Evolutionary conservation across 2,329 filamentous ascomycete species (phyloP), one percentile per base, ranked within the genome.

Genomic region (Alternaria conjuncta): DNA sequence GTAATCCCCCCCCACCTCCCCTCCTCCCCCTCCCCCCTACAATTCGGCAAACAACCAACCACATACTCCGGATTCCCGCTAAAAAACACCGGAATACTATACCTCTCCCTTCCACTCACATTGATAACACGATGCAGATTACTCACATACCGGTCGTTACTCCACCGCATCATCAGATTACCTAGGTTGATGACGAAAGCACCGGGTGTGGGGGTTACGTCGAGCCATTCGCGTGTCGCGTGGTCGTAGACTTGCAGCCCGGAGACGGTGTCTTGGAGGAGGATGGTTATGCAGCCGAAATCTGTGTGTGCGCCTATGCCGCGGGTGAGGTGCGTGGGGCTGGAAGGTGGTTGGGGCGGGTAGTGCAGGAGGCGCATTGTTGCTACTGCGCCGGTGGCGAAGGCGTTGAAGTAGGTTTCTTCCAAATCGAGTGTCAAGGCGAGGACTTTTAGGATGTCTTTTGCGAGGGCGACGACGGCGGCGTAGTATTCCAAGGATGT

Each of bases 141-240:
- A 0, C 77, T 80, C n/a, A 79, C 80, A 62, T 82, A 83, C 51
- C 70, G 74, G 60, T 82, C 80, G 58, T 82, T 82, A 3, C 76
- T 73, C 81, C 80, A 82, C 21, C 78, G 74, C 79, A 80, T 80
- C 71, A 83, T 81, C 21, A 82, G 66, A 53, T 83, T 78, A 0
- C 93, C 93, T 67, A 96, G 92, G n/a, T 92, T 92, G 1, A 96
- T 92, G 4, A 96, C 93, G 11, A 96, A 86, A 46, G 93, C 95
- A 4, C 90, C 90, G 13, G 85, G 83, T n/a, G 92, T 84, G 0
- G 93, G 92, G 64, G 90, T 87, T 71, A 90, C 93, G 78, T 94
- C 92, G 71, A 96, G 89, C 93, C 93, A 96, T 63, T 87, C 21
- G 21, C 21, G 21, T 23, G 21, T 23, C 21, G 89, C 84, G 55